Percentiles rank a stretch among this genome's conserved stretches.
phyloP scores from a whole-genome alignment of 495 filamentous ascomycete genomes.

The Xylaria scruposa region DNA sequence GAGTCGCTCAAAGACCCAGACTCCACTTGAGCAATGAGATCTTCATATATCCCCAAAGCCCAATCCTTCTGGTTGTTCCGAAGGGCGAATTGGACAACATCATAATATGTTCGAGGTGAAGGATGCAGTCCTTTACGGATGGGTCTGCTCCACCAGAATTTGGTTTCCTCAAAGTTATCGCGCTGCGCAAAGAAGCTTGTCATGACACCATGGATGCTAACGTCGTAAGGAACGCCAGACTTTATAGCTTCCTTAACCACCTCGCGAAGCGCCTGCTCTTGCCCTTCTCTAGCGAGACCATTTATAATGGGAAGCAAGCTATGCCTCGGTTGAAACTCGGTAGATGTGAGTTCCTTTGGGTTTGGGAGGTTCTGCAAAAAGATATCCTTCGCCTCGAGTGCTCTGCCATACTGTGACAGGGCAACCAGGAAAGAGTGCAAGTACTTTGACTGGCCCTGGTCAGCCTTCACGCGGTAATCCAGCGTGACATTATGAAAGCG shows the following conservation, averaged over 20 bases:
- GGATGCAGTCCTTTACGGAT: slow-evolving; percentile 50
- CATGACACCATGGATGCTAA: slow-evolving; percentile 55
- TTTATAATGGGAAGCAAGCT: slow-evolving; percentile 65
- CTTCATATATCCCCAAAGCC: slow-evolving; percentile 67
- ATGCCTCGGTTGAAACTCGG: slow-evolving; percentile 31
- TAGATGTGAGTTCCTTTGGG: slow-evolving; percentile 35
- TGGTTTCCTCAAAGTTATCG: slow-evolving; percentile 60
- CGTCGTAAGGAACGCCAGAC: slow-evolving; percentile 42
- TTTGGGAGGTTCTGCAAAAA: slow-evolving; percentile 50
- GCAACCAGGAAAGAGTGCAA: slow-evolving; percentile 60
- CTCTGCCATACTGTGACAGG: slow-evolving; percentile 63
- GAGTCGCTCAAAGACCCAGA: slow-evolving; percentile 34
- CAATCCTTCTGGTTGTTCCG: slow-evolving; percentile 66
- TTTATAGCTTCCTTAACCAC: slow-evolving; percentile 44
- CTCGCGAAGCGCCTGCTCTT: slow-evolving; percentile 59
- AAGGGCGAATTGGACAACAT: slow-evolving; percentile 56
- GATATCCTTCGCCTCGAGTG: slow-evolving; percentile 62
- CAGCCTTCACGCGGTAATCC: slow-evolving; percentile 8
- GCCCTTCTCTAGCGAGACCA: slow-evolving; percentile 71
- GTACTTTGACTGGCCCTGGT: slow-evolving; percentile 35
- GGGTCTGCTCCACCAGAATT: slow-evolving; percentile 69
- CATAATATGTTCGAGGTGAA: slow-evolving; percentile 53
- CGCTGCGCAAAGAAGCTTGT: slow-evolving; percentile 57
- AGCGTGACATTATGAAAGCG: slow-evolving; percentile 15
- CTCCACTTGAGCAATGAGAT: slow-evolving; percentile 54